Evolutionary conservation across 192 early-diverging fungal genomes (phyloP), one percentile per base, ranked within the genome.

Genomic region (Martensiomyces pterosporus): DNA sequence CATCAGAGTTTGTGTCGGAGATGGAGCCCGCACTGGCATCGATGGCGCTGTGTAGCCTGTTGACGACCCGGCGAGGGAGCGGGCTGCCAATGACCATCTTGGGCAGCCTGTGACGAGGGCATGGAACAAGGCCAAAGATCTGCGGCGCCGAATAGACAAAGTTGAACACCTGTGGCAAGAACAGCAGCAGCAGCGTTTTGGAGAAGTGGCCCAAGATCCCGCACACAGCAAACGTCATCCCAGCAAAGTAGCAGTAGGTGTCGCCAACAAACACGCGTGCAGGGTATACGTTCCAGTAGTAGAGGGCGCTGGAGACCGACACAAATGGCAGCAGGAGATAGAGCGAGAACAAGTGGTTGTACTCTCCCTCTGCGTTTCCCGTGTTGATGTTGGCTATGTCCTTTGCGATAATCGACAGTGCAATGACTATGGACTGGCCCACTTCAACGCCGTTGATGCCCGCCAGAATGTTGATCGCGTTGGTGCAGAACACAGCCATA

Each of bases 401-500:
- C 40, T 79, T 86, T 16, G 56, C 65, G 13, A 78, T 66, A 9
- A 98, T 68, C 4, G 97, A 93, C 24, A 89, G 26, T 2, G 86
- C 93, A 46, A 99, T 97, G 2, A 99, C 80, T 1, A 99, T 68
- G 2, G 90, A 85, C 75, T 97, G 94, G 2, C 87, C 88, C 4
- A 86, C 91, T 67, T 99, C 97, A 24, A 99, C 85, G 3, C 97
- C 97, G 68, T 99, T 99, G 54, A 96, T 89, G 15, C 97, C 97
- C 2, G 97, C 97, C 39, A 97, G 69, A 34, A 99, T 97, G 58
- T 99, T 99, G 75, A 99, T 97, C 13, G 91, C 87, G 57, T 99
- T 91, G 9, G 97, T 99, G 46, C 89, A 95, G 61, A 99, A 99
- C 17, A 94, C 87, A 24, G 85, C 80, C 43, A 97, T 78, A 52